Conservation (phyloP, 176 grass and related monocot genomes). For the Cenchrus purpureus region DNA sequence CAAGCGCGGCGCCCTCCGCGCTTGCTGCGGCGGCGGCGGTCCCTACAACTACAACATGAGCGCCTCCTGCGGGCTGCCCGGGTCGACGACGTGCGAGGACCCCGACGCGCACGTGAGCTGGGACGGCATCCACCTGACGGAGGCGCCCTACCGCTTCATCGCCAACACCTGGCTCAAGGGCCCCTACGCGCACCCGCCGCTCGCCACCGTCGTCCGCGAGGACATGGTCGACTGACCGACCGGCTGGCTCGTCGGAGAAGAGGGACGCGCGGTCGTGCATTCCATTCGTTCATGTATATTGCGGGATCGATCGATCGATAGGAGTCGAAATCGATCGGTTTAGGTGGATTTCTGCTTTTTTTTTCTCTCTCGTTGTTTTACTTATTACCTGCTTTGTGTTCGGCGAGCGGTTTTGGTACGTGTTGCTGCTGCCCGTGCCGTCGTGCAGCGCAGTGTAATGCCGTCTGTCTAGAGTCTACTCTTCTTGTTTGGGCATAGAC, state of each 20-base stretch:
- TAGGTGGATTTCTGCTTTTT: neutral
- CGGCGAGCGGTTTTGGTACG: neutral
- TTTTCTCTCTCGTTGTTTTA: neutral
- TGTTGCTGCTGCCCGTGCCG: neutral
- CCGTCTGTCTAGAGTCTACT: too few relatives aligned
- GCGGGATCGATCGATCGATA: neutral
- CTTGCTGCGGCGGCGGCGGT: conserved; percentile 75
- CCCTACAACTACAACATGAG: conserved; percentile 83
- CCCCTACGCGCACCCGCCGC: conserved; percentile 70
- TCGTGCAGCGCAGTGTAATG: neutral
- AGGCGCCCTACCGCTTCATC: conserved; percentile 79
- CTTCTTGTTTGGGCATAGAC: too few relatives aligned
- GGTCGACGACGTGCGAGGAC: conserved; percentile 57
- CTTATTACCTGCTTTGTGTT: too few relatives aligned
- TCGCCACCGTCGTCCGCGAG: conserved; percentile 43
- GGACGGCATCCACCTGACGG: conserved; percentile 91
- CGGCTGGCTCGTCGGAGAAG: too few relatives aligned
- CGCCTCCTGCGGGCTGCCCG: conserved; percentile 54
- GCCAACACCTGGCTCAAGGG: conserved; percentile 78
- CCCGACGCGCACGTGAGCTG: conserved; percentile 73
- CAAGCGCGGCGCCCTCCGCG: conserved; percentile 55
- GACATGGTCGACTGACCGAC: conserved; percentile 61
- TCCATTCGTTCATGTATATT: conserved; percentile 43
- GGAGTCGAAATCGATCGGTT: neutral
- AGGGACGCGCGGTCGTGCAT: too few relatives aligned